Percentiles rank a stretch among this genome's conserved stretches.
These are phyloP conservation scores for Astrothelium macrocarpum DNA, from an alignment of 495 filamentous ascomycete species.

Conservation along the genomic window DNA sequence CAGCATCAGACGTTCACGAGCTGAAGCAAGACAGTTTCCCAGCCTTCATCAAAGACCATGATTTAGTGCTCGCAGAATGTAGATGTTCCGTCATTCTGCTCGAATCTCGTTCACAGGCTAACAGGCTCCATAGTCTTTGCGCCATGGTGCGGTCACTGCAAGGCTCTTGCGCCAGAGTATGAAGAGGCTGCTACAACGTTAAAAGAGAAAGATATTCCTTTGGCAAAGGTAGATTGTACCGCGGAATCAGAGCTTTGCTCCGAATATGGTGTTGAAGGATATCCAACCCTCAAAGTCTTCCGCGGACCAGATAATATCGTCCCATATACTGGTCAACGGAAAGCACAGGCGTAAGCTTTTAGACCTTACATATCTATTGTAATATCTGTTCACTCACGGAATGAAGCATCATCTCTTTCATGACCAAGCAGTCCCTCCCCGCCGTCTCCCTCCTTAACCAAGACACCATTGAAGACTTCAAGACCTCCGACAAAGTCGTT, in stretches of 20 bases:
- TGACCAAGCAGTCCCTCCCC: conserved; percentile 96
- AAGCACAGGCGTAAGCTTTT: conserved; percentile 71
- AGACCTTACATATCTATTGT: background rate
- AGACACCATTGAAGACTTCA: conserved; percentile 86
- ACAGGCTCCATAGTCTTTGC: conserved; percentile 47
- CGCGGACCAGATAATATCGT: conserved; percentile 74
- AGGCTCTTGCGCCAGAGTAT: conserved; percentile 74
- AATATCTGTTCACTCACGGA: background rate
- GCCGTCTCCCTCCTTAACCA: conserved; percentile 73
- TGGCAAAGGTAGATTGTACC: conserved; percentile 96
- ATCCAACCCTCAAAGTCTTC: conserved; percentile 98
- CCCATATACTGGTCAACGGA: conserved; percentile 80
- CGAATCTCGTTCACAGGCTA: conserved; percentile 12
- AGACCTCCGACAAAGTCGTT: conserved; percentile 95
- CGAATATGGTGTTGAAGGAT: conserved; percentile 83
- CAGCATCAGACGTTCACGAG: conserved; percentile 74
- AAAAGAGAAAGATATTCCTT: conserved; percentile 87
- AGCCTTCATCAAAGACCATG: conserved; percentile 73
- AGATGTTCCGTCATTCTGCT: conserved; percentile 27
- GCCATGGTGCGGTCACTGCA: conserved; percentile 73
- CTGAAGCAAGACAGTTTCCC: conserved; percentile 57
- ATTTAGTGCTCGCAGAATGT: conserved; percentile 75
- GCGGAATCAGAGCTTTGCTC: conserved; percentile 87
- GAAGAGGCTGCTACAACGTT: conserved; percentile 86
- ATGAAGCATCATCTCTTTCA: conserved; percentile 86